phyloP scores from a whole-genome alignment of 2,329 filamentous ascomycete species.

The Colletotrichum karsti region DNA sequence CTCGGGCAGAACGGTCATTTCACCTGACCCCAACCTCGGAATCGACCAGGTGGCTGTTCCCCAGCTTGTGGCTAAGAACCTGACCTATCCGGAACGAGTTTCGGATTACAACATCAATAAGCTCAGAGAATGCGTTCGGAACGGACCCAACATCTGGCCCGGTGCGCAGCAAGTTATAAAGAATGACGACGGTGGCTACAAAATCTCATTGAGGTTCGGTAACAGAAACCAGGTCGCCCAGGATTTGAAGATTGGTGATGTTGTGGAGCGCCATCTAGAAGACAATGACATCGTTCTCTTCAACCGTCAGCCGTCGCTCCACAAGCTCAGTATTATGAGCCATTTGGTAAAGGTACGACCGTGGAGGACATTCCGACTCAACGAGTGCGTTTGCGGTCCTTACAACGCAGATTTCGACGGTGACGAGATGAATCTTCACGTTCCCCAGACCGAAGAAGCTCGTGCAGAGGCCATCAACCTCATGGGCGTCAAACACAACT shows the following conservation, averaged over 20 bases:
- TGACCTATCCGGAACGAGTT: slow-evolving; percentile 93
- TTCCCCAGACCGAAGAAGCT: slow-evolving; percentile 97
- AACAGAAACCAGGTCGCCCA: slow-evolving; percentile 77
- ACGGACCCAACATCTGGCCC: slow-evolving; percentile 82
- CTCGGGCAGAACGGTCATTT: slow-evolving; percentile 96
- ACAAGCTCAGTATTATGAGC: slow-evolving; percentile 98
- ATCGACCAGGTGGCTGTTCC: slow-evolving; percentile 96
- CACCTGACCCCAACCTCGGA: slow-evolving; percentile 91
- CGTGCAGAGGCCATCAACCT: slow-evolving; percentile 93
- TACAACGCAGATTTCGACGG: slow-evolving; percentile 99
- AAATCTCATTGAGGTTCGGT: slow-evolving; percentile 79
- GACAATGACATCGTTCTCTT: slow-evolving; percentile 97
- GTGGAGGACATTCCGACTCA: slow-evolving; percentile 94
- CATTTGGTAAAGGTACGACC: slow-evolving; percentile 93
- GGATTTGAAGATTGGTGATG: slow-evolving; percentile 81
- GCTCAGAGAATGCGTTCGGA: slow-evolving; percentile 75
- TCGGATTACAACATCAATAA: slow-evolving; percentile 88
- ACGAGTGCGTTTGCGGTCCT: slow-evolving; percentile 97
- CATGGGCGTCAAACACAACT: slow-evolving; percentile 98
- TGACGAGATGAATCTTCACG: slow-evolving; percentile 98
- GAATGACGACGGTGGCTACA: slow-evolving; percentile 70
- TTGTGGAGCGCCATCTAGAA: slow-evolving; percentile 93
- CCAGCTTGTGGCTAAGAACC: slow-evolving; percentile 89
- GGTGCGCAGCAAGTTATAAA: slow-evolving; percentile 85
- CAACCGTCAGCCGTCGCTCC: slow-evolving; percentile 95